Evolutionary conservation across 306 rosid genomes (phyloP), one percentile per base, ranked within the genome.

Genomic region (Fagus crenata): DNA sequence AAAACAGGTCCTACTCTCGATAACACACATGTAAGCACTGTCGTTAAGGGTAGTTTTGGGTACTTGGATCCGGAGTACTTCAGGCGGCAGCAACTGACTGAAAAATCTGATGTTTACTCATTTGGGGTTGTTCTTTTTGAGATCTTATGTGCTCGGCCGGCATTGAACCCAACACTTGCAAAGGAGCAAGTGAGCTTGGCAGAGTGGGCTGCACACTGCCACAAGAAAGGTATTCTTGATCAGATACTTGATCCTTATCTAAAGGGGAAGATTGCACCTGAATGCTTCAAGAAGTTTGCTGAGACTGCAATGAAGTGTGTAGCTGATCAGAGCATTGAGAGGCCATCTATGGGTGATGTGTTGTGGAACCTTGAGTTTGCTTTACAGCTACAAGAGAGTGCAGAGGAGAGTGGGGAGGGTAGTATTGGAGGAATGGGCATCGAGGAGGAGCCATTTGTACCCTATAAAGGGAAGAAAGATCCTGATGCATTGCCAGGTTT

Each of bases 271-370:
- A 91, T 96, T 64, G 86, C 99, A 6, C 92, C 96, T 0, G 99
- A 96, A 74, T 96, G 99, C 83, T 90, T 96, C 76, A 96, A 87
- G 82, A 96, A 96, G 88, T 88, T 96, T 4, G 93, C 99, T 0
- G 99, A 91, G 89, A 96, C 98, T 6, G 99, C 99, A 4, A 96
- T 96, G 98, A 96, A 96, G 85, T 96, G 99, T 4, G 99, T 96
- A 76, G 73, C 89, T 1, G 99, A 96, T 78, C 99, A 96, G 83
- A 88, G 99, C 78, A 92, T 96, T 42, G 98, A 96, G 4, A 89
- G 99, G 93, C 99, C 98, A 1, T 96, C 99, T 13, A 96, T 96
- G 97, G 99, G 99, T 6, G 99, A 96, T 64, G 99, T 96, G 6
- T 82, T 96, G 83, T 96, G 99, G 99, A 96, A 96, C 89, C 96